phyloP scores from a whole-genome alignment of 805 yeast genomes.

The Yamadazyma philogaea region DNA sequence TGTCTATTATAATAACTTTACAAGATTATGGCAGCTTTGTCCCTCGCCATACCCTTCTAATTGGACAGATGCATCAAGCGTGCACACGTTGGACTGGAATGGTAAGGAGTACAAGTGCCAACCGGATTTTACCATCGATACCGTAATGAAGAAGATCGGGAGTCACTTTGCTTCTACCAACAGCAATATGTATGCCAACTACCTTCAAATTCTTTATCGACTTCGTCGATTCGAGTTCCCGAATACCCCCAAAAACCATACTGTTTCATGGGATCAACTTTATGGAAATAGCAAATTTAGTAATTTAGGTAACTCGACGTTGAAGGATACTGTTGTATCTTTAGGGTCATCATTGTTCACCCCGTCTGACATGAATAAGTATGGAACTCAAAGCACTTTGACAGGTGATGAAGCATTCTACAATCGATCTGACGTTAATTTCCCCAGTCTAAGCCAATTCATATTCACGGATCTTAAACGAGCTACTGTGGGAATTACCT shows the following conservation, averaged over 20 bases:
- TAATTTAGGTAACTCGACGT: conserved; percentile 27
- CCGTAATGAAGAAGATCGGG: conserved; percentile 20
- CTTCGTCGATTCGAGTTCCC: conserved; percentile 11
- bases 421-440: conserved; percentile 18
- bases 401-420: conserved; percentile 16
- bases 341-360: conserved; percentile 23
- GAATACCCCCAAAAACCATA: conserved; percentile 1
- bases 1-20: conserved; percentile 51
- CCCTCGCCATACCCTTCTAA: conserved; percentile 43
- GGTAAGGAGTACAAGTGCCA: conserved; percentile 26
- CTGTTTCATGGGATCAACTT: conserved; percentile 7
- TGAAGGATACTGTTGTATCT: conserved; percentile 22
- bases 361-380: conserved; percentile 23
- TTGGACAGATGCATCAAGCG: conserved; percentile 12
- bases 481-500: conserved; percentile 24
- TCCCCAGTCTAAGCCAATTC: conserved; percentile 29
- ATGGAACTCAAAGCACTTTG: conserved; percentile 1
- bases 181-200: conserved; percentile 31
- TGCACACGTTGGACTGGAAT: conserved; percentile 24
- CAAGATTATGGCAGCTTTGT: conserved; percentile 50
- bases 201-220: conserved; percentile 25
- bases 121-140: conserved; percentile 23
- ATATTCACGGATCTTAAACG: conserved; percentile 27
- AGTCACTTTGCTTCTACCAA: conserved; percentile 25
- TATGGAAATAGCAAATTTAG: conserved; percentile 7